Evolutionary conservation across 2,329 filamentous ascomycete genomes (phyloP).

Genomic region (Falciphora oryzae): DNA sequence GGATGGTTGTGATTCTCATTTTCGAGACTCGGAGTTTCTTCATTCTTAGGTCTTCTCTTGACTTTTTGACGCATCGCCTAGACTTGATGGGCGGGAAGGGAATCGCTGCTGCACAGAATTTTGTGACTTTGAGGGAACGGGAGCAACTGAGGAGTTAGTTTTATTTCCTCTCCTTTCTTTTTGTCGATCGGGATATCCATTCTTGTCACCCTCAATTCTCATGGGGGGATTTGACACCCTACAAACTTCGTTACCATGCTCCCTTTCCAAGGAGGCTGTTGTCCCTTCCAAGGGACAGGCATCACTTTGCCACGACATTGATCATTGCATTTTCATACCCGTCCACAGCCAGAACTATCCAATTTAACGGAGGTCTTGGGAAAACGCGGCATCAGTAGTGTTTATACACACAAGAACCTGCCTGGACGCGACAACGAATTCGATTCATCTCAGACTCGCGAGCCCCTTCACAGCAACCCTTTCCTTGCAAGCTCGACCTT

Average conservation of each 20-base stretch:
- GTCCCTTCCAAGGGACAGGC: background rate
- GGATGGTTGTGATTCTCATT: background rate
- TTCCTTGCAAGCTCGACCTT: constrained; percentile 79
- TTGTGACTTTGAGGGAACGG: background rate
- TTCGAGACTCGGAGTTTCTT: background rate
- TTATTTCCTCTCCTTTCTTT: background rate
- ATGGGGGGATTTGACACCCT: background rate
- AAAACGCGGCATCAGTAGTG: background rate
- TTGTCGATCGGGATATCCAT: background rate
- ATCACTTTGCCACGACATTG: background rate
- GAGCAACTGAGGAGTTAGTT: background rate
- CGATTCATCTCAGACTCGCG: background rate
- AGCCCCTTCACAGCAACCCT: constrained; percentile 56
- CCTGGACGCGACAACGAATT: too few species aligned
- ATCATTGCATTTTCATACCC: background rate
- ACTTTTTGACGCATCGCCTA: background rate
- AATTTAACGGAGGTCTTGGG: background rate
- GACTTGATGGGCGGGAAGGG: background rate
- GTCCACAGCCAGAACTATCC: background rate
- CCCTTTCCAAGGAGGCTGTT: background rate
- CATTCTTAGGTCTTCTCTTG: background rate
- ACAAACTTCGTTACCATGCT: background rate
- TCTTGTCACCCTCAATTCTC: background rate
- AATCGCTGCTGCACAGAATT: background rate
- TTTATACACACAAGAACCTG: background rate